phyloP scores from a whole-genome alignment of 2,329 filamentous ascomycete genomes.

The Colletotrichum cordylinicola region DNA sequence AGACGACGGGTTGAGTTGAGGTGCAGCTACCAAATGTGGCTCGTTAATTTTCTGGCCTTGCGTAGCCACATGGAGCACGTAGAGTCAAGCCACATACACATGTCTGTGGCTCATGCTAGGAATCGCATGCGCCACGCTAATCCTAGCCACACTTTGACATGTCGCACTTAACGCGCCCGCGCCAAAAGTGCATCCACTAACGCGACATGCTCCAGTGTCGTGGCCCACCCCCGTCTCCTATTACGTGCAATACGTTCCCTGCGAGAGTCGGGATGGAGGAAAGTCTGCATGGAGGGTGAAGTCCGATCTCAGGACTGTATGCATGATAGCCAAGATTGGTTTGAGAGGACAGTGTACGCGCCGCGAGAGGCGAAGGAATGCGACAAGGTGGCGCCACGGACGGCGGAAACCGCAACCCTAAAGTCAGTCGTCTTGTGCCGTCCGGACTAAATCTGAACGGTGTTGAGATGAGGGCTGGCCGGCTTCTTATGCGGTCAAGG shows the following conservation, averaged over 20 bases:
- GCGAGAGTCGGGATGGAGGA: neutral
- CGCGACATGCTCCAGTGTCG: neutral
- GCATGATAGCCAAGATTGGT: neutral
- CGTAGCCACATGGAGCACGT: neutral
- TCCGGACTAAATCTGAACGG: neutral
- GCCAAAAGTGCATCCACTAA: neutral
- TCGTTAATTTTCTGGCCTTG: conserved; percentile 9
- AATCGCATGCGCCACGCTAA: neutral
- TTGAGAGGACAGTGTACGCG: neutral
- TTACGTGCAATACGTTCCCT: neutral
- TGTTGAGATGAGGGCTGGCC: neutral
- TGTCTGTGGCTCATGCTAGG: neutral
- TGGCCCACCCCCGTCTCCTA: neutral
- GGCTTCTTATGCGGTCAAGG: neutral
- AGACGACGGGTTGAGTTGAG: neutral
- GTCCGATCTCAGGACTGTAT: neutral
- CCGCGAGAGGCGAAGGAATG: neutral
- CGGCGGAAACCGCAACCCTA: conserved; percentile 8
- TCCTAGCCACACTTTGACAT: neutral
- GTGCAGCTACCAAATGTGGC: conserved; percentile 16
- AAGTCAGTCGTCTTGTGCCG: neutral
- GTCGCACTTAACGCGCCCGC: conserved; percentile 3
- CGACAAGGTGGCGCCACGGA: conserved; percentile 6
- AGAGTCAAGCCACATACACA: neutral
- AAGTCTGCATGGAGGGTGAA: neutral